Base-by-base conservation (phyloP, 768 basidiomycete species). In the Dentipellis fragilis region DNA sequence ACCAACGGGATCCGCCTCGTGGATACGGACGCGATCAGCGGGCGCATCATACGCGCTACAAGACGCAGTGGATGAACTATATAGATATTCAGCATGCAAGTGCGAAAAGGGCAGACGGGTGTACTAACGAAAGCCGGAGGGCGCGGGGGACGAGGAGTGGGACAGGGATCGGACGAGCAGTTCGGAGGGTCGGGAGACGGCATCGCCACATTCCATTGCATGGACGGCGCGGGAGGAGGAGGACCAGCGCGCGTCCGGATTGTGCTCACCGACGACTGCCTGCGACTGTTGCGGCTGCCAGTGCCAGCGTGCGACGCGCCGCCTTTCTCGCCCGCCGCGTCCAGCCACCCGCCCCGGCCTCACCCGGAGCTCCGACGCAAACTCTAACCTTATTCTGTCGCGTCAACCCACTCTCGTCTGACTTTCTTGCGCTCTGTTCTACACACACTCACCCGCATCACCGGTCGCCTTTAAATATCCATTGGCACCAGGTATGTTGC, bases 391-490 rank as follows among this genome's bases (percentile, higher is more conserved):
- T 61, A 12, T 61, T 53, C 47, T 19, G n/a, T 6, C n/a, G 10
- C 7, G 10, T n/a, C 10, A 50, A 51, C 52, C 37, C 22, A 49
- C 14, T 49, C 40, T 48, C n/a, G 17, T 42, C 35, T 45, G 42
- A 19, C 5, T 11, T 29, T 34, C 10, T 57, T 34, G 42, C 37
- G 42, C 46, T 54, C 55, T 46, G 52, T 54, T 42, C 50, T 51
- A 52, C 39, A 52, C 47, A 54, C 55, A 57, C 48, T 47, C 52
- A 36, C 55, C 29, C 47, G 36, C 38, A 54, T 60, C 63, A 67
- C 65, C 69, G 69, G 71, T 69, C 75, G 87, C 88, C 89, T 92
- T 92, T 84, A 92, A 92, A 91, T 79, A 91, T 90, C 89, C 89
- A 75, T 90, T 91, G 89, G 76, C 87, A 89, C 88, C 72, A 76